Evolutionary conservation across 352 stramenopile genomes (phyloP), one percentile per base, ranked within the genome.

Genomic region (Phytophthora litchii): DNA sequence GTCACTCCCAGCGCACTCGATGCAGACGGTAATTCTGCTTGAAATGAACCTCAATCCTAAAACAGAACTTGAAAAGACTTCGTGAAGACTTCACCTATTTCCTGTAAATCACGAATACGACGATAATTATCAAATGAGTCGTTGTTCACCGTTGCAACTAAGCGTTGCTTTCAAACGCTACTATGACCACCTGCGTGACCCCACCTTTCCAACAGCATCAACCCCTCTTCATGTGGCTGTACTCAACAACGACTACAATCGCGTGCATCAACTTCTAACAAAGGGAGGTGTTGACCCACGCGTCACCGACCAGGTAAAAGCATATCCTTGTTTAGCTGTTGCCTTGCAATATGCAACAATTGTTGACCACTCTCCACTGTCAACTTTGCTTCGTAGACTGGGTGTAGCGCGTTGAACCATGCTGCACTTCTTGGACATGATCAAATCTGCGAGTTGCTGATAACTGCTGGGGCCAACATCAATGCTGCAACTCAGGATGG

Each of bases 81-180:
- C 25, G 25, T 31, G 25, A 31, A 31, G 3, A 31, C 8, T 31
- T 31, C 25, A 3, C 25, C n/a, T n/a, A n/a, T n/a, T n/a, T n/a
- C n/a, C n/a, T n/a, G n/a, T n/a, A n/a, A n/a, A n/a, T n/a, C n/a
- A n/a, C n/a, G n/a, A n/a, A n/a, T n/a, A 31, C 25, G 8, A 31
- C 25, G 25, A 3, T 31, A 12, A 32, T 38, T 40, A 36, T 34
- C 31, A 12, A 20, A 64, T 69, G 54, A 55, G 20, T 20, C 43
- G 20, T 17, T 38, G 46, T 29, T 70, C 55, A 3, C 34, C 52
- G 3, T 45, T 80, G 16, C 40, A 62, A 19, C 36, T 78, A 32
- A 69, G 44, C 21, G 65, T 64, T 4, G 49, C 65, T 19, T 80
- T 80, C 47, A 72, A 78, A 31, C 17, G 32, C 34, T 66, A 72